Conservation (phyloP, 78 protist genomes). For the Monosiga brevicollis region DNA sequence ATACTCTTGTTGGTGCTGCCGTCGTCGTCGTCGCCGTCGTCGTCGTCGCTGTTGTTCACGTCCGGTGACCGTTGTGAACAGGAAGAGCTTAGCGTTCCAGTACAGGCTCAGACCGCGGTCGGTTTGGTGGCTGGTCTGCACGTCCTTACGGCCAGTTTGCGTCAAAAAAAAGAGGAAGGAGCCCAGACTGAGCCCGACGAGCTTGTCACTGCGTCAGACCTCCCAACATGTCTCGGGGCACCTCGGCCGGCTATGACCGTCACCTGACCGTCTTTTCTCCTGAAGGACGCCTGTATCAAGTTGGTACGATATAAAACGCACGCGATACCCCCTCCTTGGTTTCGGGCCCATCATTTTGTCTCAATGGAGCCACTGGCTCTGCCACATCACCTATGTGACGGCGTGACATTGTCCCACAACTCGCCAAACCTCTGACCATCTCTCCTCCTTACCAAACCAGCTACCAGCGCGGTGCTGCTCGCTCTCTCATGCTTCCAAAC, state of each 20-base stretch:
- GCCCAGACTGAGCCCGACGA: too few relatives aligned
- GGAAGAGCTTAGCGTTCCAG: neutral
- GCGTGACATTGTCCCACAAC: neutral
- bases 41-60: neutral
- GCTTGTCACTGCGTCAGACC: neutral
- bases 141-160: neutral
- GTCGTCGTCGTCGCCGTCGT: neutral
- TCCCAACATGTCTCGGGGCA: constrained; percentile 55
- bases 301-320: constrained; percentile 40
- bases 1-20: neutral
- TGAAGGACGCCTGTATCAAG: constrained; percentile 95
- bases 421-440: neutral
- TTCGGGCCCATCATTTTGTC: neutral
- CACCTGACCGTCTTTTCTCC: constrained; percentile 93
- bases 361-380: neutral
- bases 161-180: too few relatives aligned
- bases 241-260: constrained; percentile 86
- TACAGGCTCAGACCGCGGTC: neutral
- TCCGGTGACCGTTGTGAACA: neutral
- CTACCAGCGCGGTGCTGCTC: neutral
- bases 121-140: neutral
- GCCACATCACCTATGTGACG: neutral
- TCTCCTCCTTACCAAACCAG: neutral
- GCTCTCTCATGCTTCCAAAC: neutral
- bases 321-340: neutral